A percentile compares a stretch with the other conserved stretches of the same genome.
Conservation (phyloP, 192 early-diverging fungal genomes). For the Chytriomyces hyalinus region DNA sequence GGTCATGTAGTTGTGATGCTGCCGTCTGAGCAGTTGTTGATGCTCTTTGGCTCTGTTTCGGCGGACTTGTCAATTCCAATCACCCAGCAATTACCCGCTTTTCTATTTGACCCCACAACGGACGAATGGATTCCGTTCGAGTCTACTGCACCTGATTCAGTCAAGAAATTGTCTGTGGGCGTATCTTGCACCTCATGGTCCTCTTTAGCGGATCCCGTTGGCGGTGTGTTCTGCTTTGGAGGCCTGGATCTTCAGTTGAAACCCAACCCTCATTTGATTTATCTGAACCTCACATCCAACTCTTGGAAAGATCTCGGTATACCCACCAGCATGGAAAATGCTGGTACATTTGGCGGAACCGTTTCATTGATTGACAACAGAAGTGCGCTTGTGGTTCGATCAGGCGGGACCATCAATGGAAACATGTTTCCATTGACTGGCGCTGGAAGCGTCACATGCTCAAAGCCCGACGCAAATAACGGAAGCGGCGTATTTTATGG, state of each 20-base stretch:
- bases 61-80: too few species aligned
- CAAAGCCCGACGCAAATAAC: background rate
- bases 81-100: too few species aligned
- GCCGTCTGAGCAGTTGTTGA: too few species aligned
- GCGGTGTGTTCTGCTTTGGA: constrained; percentile 28
- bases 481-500: constrained; percentile 24
- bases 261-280: constrained; percentile 23
- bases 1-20: too few species aligned
- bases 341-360: constrained; percentile 26
- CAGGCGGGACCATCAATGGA: constrained; percentile 7
- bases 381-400: constrained; percentile 8
- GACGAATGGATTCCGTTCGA: too few species aligned
- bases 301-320: constrained; percentile 24
- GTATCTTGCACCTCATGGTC: background rate
- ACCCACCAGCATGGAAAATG: background rate
- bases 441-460: constrained; percentile 9
- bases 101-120: too few species aligned
- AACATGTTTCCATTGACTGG: background rate
- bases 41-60: too few species aligned
- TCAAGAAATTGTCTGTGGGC: background rate
- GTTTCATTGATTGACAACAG: constrained; percentile 19
- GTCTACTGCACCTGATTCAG: too few species aligned
- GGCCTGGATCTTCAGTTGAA: background rate
- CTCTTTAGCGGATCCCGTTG: background rate
- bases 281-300: constrained; percentile 8